These are phyloP conservation scores for Achaetomium macrosporum DNA, from an alignment of 2,329 filamentous ascomycete species.

Conservation along the genomic window DNA sequence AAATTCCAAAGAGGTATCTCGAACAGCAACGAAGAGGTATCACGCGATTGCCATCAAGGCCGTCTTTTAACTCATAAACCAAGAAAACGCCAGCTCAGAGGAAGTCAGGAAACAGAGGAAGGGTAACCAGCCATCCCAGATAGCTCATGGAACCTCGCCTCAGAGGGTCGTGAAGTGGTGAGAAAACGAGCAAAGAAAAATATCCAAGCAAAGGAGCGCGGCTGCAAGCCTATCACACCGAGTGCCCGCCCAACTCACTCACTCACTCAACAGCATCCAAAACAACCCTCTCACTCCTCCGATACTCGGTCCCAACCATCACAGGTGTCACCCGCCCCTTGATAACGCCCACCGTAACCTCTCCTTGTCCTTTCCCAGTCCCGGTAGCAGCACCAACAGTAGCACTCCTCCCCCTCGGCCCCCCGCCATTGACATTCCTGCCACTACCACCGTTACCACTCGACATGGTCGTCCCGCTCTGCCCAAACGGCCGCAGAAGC, in stretches of 20 bases:
- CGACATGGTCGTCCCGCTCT: conserved; percentile 4
- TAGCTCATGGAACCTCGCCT: no score
- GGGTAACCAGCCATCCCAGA: no score
- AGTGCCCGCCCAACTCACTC: background rate
- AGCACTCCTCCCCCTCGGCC: background rate
- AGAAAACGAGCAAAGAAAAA: background rate
- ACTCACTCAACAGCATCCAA: conserved; percentile 39
- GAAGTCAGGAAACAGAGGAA: background rate
- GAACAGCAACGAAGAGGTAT: conserved; percentile 13
- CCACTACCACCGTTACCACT: background rate
- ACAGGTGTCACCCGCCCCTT: conserved; percentile 36
- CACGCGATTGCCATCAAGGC: conserved; percentile 18
- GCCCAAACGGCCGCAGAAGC: conserved; percentile 18
- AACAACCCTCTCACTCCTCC: conserved; percentile 50
- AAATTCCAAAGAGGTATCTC: conserved; percentile 8
- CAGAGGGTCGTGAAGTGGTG: no score
- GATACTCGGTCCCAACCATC: conserved; percentile 36
- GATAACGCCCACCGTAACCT: conserved; percentile 9
- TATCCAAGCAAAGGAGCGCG: no score
- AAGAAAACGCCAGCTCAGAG: background rate
- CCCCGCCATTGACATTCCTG: no score
- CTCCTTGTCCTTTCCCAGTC: background rate
- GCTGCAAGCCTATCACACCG: background rate
- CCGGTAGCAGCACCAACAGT: background rate
- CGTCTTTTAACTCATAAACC: background rate